These are phyloP conservation scores for Solanum corneliomulleri DNA, from an alignment of 257 asterid species.

Conservation along the genomic window DNA sequence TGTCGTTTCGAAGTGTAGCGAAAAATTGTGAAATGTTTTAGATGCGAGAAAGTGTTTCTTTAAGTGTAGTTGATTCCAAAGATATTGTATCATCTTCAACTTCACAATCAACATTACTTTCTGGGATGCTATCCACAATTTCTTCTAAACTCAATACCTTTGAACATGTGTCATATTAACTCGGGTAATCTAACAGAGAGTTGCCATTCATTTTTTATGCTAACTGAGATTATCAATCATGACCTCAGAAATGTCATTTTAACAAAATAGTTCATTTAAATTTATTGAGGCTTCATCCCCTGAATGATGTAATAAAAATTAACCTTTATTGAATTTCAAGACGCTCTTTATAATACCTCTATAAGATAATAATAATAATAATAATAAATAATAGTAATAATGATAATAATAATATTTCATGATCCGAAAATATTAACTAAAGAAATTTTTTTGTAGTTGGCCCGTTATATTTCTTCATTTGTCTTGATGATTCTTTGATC, in stretches of 20 bases:
- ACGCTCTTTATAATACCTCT: background rate
- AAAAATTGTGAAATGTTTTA: background rate
- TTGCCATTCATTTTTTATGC: background rate
- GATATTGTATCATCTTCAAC: background rate
- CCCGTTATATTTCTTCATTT: background rate
- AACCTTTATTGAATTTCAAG: background rate
- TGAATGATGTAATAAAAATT: too few relatives aligned
- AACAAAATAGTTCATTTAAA: background rate
- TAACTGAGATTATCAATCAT: background rate
- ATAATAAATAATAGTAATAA: too few relatives aligned
- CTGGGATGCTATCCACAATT: background rate
- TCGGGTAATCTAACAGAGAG: background rate
- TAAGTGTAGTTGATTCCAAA: background rate
- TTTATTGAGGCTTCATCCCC: background rate
- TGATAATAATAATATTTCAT: too few relatives aligned
- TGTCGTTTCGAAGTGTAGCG: background rate
- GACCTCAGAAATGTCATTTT: background rate
- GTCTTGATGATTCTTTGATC: background rate
- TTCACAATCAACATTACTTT: background rate
- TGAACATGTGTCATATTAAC: background rate
- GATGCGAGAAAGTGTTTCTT: background rate
- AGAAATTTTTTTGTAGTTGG: background rate
- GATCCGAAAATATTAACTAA: background rate
- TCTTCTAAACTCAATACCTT: background rate
- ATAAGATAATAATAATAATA: too few relatives aligned